Percentiles rank a stretch among this genome's conserved stretches.
Conservation (phyloP, 2,329 filamentous ascomycete genomes). For the Apiospora phragmitis region DNA sequence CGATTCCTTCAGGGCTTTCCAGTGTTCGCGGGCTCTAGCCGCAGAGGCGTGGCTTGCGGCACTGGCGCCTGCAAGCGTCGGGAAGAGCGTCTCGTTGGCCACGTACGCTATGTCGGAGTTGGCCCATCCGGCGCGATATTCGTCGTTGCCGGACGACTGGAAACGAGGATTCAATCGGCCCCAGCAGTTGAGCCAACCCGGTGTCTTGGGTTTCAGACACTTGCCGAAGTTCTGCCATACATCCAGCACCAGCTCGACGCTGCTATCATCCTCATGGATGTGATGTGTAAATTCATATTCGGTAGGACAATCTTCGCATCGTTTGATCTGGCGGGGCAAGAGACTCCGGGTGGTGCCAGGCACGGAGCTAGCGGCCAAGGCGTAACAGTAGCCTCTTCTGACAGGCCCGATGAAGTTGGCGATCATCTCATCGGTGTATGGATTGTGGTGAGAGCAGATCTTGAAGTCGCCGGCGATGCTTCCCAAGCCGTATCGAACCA, state of each 20-base stretch:
- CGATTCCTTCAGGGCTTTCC: background rate
- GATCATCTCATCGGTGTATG: slow-evolving; percentile 14
- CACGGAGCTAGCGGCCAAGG: slow-evolving; percentile 6
- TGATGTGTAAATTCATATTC: slow-evolving; percentile 15
- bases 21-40: background rate
- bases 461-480: slow-evolving; percentile 16
- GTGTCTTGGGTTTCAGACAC: slow-evolving; percentile 9
- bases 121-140: background rate
- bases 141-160: background rate
- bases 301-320: slow-evolving; percentile 17
- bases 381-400: slow-evolving; percentile 5
- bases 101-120: slow-evolving; percentile 10
- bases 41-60: slow-evolving; percentile 13
- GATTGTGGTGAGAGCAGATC: slow-evolving; percentile 16
- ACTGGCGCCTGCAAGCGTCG: slow-evolving; percentile 10
- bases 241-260: slow-evolving; percentile 16
- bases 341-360: background rate
- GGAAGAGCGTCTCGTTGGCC: slow-evolving; percentile 12
- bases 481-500: slow-evolving; percentile 17
- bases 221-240: slow-evolving; percentile 17
- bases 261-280: slow-evolving; percentile 14
- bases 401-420: slow-evolving; percentile 15
- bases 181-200: slow-evolving; percentile 18
- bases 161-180: slow-evolving; percentile 15
- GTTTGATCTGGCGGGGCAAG: slow-evolving; percentile 13